Conservation (phyloP, 768 basidiomycete species). For the Tylopilus rubrobrunneus region DNA sequence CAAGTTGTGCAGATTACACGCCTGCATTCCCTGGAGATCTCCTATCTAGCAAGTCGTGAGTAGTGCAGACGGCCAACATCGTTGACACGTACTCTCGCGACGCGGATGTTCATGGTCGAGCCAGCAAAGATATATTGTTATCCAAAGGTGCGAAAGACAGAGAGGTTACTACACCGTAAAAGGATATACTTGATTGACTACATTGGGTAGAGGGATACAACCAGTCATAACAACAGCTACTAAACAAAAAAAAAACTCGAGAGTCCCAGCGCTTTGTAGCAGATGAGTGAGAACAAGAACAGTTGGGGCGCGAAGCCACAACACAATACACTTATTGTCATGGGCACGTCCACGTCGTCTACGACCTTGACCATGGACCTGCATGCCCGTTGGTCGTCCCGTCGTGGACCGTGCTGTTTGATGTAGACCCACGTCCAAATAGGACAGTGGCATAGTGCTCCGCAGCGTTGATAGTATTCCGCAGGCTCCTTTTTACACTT, state of each 20-base stretch:
- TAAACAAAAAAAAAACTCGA: slow-evolving; percentile 9
- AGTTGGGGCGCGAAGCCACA: slow-evolving; percentile 3
- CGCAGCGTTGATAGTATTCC: slow-evolving; percentile 65
- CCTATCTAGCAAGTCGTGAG: slow-evolving; percentile 54
- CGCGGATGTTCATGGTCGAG: slow-evolving; percentile 28
- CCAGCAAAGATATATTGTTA: neutral
- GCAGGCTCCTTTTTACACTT: slow-evolving; percentile 60
- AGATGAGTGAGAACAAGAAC: slow-evolving; percentile 2
- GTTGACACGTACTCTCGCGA: slow-evolving; percentile 24
- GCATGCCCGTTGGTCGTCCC: slow-evolving; percentile 20
- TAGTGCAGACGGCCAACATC: neutral
- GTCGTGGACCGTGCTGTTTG: slow-evolving; percentile 22
- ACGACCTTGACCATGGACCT: slow-evolving; percentile 25
- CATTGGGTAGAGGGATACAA: slow-evolving; percentile 19
- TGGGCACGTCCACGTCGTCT: slow-evolving; percentile 4
- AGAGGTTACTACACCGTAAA: slow-evolving; percentile 8
- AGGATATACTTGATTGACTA: slow-evolving; percentile 14
- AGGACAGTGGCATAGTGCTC: slow-evolving; percentile 68
- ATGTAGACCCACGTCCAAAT: slow-evolving; percentile 49
- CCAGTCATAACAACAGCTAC: slow-evolving; percentile 23
- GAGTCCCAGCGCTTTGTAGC: slow-evolving; percentile 15
- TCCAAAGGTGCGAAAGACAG: neutral
- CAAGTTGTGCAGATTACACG: slow-evolving; percentile 88
- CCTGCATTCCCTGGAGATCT: slow-evolving; percentile 90
- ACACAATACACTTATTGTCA: slow-evolving; percentile 8